A percentile compares a stretch with the other conserved stretches of the same genome.
phyloP scores from a whole-genome alignment of 495 filamentous ascomycete genomes.

The Penicillium diatomitis region DNA sequence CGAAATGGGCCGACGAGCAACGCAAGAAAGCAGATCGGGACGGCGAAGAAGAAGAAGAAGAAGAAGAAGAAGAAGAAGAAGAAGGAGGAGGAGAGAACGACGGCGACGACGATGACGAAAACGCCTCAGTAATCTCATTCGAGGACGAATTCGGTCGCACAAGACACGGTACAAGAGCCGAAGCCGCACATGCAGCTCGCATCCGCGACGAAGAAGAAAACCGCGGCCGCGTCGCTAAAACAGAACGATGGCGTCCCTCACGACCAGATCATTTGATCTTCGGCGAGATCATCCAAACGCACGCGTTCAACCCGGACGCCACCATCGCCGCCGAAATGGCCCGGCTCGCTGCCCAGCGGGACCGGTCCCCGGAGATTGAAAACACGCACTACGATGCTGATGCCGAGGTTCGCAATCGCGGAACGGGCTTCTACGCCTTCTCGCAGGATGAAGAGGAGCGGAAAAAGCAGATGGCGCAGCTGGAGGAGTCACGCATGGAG shows the following conservation, averaged over 20 bases:
- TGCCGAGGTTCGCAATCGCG: constrained; percentile 74
- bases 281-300: constrained; percentile 70
- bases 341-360: constrained; percentile 60
- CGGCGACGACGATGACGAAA: constrained; percentile 34
- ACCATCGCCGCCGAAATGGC: constrained; percentile 55
- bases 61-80: constrained; percentile 29
- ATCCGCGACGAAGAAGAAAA: constrained; percentile 30
- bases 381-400: constrained; percentile 76
- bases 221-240: constrained; percentile 24
- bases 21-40: constrained; percentile 26
- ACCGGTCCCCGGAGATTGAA: constrained; percentile 64
- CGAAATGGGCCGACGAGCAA: constrained; percentile 75
- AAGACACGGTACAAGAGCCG: constrained; percentile 53
- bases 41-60: constrained; percentile 27
- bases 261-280: constrained; percentile 66
- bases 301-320: constrained; percentile 68
- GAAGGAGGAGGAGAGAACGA: constrained; percentile 31
- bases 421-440: constrained; percentile 85
- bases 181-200: constrained; percentile 49
- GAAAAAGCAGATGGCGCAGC: constrained; percentile 62
- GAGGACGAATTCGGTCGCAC: constrained; percentile 84
- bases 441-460: constrained; percentile 58
- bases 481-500: constrained; percentile 54
- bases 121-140: constrained; percentile 64
- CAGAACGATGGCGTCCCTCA: constrained; percentile 48